Conservation (phyloP, 495 filamentous ascomycete genomes). For the Daldinia loculata region DNA sequence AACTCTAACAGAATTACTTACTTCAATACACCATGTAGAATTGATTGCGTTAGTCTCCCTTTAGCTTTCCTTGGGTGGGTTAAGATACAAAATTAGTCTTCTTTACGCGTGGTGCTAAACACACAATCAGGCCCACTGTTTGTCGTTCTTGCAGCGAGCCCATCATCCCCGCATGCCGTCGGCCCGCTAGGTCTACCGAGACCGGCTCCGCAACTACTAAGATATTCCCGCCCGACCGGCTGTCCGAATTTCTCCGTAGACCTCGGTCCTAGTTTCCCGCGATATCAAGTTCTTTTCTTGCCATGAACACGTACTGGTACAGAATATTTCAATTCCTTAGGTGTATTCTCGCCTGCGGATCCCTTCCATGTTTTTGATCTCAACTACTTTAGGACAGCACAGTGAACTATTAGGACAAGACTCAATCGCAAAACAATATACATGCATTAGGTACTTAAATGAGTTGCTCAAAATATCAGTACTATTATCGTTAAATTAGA, state of each 20-base stretch:
- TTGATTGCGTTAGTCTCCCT: neutral
- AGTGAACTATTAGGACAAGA: too few relatives aligned
- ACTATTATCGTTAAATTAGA: too few relatives aligned
- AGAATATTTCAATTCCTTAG: neutral
- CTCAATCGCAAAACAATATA: too few relatives aligned
- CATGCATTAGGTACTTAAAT: too few relatives aligned
- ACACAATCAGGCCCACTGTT: conserved; percentile 11
- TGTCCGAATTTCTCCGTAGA: conserved; percentile 15
- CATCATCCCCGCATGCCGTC: conserved; percentile 18
- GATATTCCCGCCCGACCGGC: neutral
- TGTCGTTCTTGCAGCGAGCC: conserved; percentile 11
- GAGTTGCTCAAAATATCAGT: too few relatives aligned
- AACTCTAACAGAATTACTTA: neutral
- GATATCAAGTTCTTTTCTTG: neutral
- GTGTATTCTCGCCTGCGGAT: too few relatives aligned
- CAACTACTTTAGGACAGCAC: too few relatives aligned
- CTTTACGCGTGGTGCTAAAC: neutral
- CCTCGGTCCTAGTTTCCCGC: neutral
- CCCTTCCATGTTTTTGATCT: too few relatives aligned
- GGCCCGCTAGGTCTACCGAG: conserved; percentile 24
- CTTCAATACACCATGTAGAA: neutral
- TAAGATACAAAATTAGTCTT: neutral
- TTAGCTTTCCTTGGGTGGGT: conserved; percentile 8
- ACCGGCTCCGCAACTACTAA: conserved; percentile 14
- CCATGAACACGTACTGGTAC: neutral